Base-by-base conservation (phyloP, 331 rosid species). In the Telfairia occidentalis region DNA sequence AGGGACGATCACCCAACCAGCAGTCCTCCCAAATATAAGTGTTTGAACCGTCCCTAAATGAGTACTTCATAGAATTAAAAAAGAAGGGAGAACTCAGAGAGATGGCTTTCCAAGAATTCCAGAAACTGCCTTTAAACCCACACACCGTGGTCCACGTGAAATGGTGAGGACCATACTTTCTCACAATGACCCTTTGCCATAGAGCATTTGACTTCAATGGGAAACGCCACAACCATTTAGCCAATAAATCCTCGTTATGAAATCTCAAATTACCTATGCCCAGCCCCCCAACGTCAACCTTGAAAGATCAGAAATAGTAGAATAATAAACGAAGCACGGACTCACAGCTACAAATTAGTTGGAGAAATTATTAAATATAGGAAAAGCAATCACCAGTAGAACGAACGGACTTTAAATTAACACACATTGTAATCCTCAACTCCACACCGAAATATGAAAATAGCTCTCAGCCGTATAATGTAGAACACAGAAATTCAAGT, bases 401-500 rank as follows among this genome's bases (percentile, higher is more conserved):
- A 42, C 53, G 3, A 15, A 66, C 34, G 0, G 73, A 43, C 38
- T 43, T 13, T 24, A 43, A 69, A 24, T 69, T 16, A 24, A 69
- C 23, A 69, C 57, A 42, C 21, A 42, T 23, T 40, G 42, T 32
- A 42, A 69, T 45, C 29, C 40, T 43, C 74, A 45, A 45, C 45
- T 11, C 48, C 26, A 61, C 9, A 15, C 19, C 13, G 69, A 61
- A 61, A 30, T 59, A 59, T 13, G n/a, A 13, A 48, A 48, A 15
- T 50, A 50, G 24, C 55, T n/a, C 9, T 18, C 35, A 24, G 24
- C 50, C 9, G 35, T 8, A 57, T 7, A 18, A 64, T 3, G 16
- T 4, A 59, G 24, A 63, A 34, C 32, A 71, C 54, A 3, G 38
- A 23, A 19, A 60, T 54, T 37, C 24, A 81, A 82, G 71, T 72